phyloP scores from a whole-genome alignment of 2,329 filamentous ascomycete genomes.

The Seiridium unicorne region DNA sequence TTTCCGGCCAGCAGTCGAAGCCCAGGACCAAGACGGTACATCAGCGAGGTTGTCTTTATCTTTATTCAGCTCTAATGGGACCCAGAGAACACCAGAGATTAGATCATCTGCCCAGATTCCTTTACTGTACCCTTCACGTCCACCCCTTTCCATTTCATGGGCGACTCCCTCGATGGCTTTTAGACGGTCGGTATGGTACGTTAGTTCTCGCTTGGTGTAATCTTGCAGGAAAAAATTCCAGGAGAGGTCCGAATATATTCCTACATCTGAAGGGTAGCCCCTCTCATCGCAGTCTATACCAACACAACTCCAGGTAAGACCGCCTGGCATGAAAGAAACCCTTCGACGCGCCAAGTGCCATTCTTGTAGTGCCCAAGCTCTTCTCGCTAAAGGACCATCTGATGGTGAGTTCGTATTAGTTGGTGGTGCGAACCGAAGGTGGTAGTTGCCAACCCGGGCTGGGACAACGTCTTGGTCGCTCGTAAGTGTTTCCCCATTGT shows the following conservation, averaged over 20 bases:
- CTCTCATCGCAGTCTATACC: fast-evolving
- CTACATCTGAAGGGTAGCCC: background rate
- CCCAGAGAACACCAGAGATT: background rate
- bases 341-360: background rate
- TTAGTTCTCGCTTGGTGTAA: background rate
- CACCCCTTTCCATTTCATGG: background rate
- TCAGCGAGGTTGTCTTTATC: background rate
- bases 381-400: background rate
- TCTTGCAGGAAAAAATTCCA: background rate
- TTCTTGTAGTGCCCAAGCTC: background rate
- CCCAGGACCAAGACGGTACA: background rate
- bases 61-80: background rate
- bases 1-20: background rate
- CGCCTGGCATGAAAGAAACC: background rate
- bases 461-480: background rate
- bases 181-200: background rate
- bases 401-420: background rate
- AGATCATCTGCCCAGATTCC: background rate
- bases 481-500: background rate
- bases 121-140: background rate
- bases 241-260: background rate
- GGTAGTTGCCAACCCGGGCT: background rate
- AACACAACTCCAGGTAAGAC: background rate
- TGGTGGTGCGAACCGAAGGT: background rate
- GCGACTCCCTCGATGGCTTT: background rate